Conservation (phyloP, 192 early-diverging fungal genomes). For the Thamnidium elegans region DNA sequence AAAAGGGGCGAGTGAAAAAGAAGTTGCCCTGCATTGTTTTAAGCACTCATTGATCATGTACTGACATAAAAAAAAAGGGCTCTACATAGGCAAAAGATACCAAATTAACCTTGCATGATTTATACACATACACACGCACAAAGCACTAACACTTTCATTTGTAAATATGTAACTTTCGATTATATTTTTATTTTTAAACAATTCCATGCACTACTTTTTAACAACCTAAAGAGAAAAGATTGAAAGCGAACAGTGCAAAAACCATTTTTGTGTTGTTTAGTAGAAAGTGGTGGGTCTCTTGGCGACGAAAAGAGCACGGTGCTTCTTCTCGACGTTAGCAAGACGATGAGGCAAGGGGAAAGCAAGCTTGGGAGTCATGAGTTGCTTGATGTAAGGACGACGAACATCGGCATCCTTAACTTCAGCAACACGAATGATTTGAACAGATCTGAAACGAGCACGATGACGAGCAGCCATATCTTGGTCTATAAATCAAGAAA, state of each 20-base stretch:
- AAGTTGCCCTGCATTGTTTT: no score
- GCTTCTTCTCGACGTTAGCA: slow-evolving; percentile 78
- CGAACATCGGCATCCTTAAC: slow-evolving; percentile 87
- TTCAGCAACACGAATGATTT: slow-evolving; percentile 97
- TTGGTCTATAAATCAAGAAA: slow-evolving; percentile 55
- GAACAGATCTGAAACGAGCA: slow-evolving; percentile 95
- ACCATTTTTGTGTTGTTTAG: slow-evolving; percentile 60
- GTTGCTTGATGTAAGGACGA: slow-evolving; percentile 97
- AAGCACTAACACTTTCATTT: no score
- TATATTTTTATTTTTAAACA: no score
- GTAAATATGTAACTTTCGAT: no score
- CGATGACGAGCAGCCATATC: slow-evolving; percentile 99
- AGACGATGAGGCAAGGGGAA: slow-evolving; percentile 99
- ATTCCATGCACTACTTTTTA: no score
- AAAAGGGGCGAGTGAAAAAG: no score
- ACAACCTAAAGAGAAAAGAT: not conserved
- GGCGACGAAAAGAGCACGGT: slow-evolving; percentile 83
- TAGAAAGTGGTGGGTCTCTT: slow-evolving; percentile 92
- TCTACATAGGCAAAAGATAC: no score
- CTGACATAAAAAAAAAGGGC: no score
- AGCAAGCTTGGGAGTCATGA: slow-evolving; percentile 83
- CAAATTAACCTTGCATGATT: no score
- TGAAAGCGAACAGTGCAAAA: slow-evolving; percentile 39
- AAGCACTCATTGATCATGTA: no score
- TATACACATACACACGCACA: no score